phyloP scores from a whole-genome alignment of 139 green algal genomes.

The Astrephomene gubernaculifera region DNA sequence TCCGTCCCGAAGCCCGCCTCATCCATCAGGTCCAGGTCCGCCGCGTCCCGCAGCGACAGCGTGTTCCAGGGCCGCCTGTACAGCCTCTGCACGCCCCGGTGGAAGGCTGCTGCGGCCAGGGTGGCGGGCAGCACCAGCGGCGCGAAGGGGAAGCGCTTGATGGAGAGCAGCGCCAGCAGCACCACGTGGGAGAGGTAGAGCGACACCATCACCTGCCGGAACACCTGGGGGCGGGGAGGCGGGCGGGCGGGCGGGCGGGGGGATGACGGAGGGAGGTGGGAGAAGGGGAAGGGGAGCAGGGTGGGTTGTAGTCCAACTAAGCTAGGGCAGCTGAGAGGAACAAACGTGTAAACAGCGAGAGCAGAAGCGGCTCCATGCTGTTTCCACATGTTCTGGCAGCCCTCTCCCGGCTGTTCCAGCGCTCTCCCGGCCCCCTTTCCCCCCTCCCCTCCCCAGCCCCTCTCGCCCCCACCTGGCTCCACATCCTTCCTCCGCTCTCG shows the following conservation, averaged over 20 bases:
- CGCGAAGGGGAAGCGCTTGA: constrained; percentile 71
- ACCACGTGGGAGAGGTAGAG: constrained; percentile 77
- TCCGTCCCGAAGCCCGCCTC: too few relatives aligned
- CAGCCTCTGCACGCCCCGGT: background rate
- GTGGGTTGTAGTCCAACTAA: background rate
- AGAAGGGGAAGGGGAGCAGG: background rate
- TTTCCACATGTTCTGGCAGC: background rate
- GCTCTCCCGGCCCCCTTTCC: background rate
- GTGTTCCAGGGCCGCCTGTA: constrained; percentile 65
- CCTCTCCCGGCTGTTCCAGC: background rate
- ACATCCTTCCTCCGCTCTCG: constrained; percentile 50
- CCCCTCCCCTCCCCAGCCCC: background rate
- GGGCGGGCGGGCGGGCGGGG: background rate
- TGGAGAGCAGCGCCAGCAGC: constrained; percentile 64
- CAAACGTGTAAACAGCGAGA: background rate
- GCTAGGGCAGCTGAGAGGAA: background rate
- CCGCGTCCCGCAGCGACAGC: constrained; percentile 67
- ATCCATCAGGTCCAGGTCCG: constrained; percentile 65
- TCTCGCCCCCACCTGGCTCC: constrained; percentile 24
- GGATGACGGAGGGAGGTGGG: background rate
- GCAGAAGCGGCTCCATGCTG: background rate
- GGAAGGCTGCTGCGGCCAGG: constrained; percentile 63
- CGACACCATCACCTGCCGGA: constrained; percentile 69
- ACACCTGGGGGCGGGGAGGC: constrained; percentile 50
- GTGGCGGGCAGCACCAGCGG: constrained; percentile 57